Conservation (phyloP, 1,284 basidiomycete genomes). For the Gymnopus androsaceus region DNA sequence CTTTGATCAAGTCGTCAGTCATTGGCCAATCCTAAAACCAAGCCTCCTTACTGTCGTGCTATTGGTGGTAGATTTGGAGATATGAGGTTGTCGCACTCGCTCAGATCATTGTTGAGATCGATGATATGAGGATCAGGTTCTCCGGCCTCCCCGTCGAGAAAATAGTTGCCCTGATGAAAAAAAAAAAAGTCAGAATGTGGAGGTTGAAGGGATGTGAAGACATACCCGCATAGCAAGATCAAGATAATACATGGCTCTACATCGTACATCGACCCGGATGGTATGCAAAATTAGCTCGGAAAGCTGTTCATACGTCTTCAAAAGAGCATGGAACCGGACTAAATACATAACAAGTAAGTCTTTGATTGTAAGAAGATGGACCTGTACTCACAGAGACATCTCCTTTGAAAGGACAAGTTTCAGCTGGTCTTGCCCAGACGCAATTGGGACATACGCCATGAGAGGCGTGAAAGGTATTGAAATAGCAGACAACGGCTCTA, state of each 20-base stretch:
- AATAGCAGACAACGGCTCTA: slow-evolving; percentile 49
- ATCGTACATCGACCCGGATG: slow-evolving; percentile 86
- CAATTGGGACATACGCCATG: slow-evolving; percentile 41
- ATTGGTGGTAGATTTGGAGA: slow-evolving; percentile 60
- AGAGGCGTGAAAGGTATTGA: slow-evolving; percentile 47
- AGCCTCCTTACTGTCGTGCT: slow-evolving; percentile 63
- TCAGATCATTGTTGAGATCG: slow-evolving; percentile 84
- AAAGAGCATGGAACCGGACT: slow-evolving; percentile 89
- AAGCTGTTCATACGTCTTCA: slow-evolving; percentile 88
- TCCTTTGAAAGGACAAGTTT: slow-evolving; percentile 80
- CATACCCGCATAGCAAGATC: slow-evolving; percentile 78
- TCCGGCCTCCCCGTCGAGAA: slow-evolving; percentile 76
- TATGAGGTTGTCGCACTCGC: slow-evolving; percentile 75
- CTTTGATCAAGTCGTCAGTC: no score
- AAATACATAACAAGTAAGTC: slow-evolving; percentile 17
- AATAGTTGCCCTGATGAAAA: slow-evolving; percentile 79
- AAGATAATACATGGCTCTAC: slow-evolving; percentile 83
- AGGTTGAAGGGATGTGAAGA: slow-evolving; percentile 20
- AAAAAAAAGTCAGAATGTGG: slow-evolving; percentile 12
- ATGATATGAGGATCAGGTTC: slow-evolving; percentile 92
- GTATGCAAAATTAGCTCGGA: slow-evolving; percentile 87
- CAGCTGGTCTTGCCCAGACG: slow-evolving; percentile 49
- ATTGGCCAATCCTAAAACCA: no score
- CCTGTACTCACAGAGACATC: slow-evolving; percentile 77
- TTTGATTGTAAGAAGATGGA: background rate